Evolutionary conservation across 208 protist species (phyloP).

Genomic region (Acanthamoeba rhysodes): DNA sequence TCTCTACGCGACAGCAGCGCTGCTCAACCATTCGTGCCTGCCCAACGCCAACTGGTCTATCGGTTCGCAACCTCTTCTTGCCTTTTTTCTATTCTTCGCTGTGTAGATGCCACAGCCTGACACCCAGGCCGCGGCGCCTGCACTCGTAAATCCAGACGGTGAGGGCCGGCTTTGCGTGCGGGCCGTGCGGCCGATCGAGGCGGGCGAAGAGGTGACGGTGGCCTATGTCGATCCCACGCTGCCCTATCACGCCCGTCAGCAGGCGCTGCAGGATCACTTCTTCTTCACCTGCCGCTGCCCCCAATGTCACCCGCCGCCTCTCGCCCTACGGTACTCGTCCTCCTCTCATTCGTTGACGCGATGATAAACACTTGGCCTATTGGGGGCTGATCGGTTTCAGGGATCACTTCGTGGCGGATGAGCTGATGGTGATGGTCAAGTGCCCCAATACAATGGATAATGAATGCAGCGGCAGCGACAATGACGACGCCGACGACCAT

Average conservation of each 20-base stretch:
- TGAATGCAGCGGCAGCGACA: neutral
- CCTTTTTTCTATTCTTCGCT: neutral
- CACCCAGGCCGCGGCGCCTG: neutral
- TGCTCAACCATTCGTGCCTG: constrained; percentile 48
- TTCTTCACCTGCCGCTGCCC: constrained; percentile 25
- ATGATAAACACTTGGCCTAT: neutral
- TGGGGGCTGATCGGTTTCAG: neutral
- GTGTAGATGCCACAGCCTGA: neutral
- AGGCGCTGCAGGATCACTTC: neutral
- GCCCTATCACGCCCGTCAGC: constrained; percentile 12
- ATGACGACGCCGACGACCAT: neutral
- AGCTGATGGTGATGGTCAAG: constrained; percentile 68
- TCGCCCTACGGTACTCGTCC: neutral
- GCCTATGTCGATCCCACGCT: constrained; percentile 7
- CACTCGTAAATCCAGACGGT: neutral
- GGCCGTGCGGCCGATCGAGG: neutral
- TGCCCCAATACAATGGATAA: constrained; percentile 31
- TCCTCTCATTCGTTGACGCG: neutral
- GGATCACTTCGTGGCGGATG: constrained; percentile 24
- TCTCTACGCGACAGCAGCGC: neutral
- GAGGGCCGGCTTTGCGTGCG: neutral
- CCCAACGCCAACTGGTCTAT: constrained; percentile 39
- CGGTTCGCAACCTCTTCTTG: neutral
- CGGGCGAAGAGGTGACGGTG: constrained; percentile 16
- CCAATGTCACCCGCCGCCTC: neutral